Evolutionary conservation across 2,329 filamentous ascomycete genomes (phyloP).

Genomic region (Colletotrichum sojae): DNA sequence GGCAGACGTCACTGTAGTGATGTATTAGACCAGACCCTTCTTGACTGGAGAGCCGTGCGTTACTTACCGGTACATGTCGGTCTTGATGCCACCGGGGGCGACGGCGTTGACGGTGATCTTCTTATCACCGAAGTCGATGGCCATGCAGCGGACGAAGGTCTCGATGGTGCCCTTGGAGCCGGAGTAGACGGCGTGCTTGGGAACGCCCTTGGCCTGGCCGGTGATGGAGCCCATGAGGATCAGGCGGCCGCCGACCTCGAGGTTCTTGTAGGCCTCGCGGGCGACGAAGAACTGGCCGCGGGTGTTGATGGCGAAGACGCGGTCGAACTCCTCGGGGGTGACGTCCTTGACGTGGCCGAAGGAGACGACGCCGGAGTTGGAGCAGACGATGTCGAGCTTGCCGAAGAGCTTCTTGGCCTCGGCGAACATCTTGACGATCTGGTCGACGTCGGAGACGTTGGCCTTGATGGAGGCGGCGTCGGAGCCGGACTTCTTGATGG

Average conservation of each 20-base stretch:
- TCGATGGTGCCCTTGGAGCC: conserved; percentile 83
- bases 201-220: conserved; percentile 75
- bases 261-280: conserved; percentile 77
- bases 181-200: conserved; percentile 81
- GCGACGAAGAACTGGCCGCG: conserved; percentile 81
- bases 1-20: conserved; percentile 72
- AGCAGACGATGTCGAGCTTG: conserved; percentile 78
- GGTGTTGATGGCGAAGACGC: conserved; percentile 78
- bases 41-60: no score
- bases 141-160: conserved; percentile 82
- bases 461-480: conserved; percentile 77
- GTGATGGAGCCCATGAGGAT: conserved; percentile 83
- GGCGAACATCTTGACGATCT: conserved; percentile 75
- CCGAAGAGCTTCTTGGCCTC: conserved; percentile 75
- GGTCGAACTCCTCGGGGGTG: conserved; percentile 79
- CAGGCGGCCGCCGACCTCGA: conserved; percentile 77
- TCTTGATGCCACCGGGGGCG: conserved; percentile 77
- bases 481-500: conserved; percentile 69
- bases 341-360: conserved; percentile 80
- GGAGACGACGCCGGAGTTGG: conserved; percentile 77
- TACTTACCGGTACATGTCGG: conserved; percentile 48
- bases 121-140: conserved; percentile 77
- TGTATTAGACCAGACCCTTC: neutral
- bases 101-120: conserved; percentile 78
- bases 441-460: conserved; percentile 74